Percentiles rank a stretch among this genome's conserved stretches.
phyloP scores from a whole-genome alignment of 1,284 basidiomycete genomes.

The Boletellus deceptivus region DNA sequence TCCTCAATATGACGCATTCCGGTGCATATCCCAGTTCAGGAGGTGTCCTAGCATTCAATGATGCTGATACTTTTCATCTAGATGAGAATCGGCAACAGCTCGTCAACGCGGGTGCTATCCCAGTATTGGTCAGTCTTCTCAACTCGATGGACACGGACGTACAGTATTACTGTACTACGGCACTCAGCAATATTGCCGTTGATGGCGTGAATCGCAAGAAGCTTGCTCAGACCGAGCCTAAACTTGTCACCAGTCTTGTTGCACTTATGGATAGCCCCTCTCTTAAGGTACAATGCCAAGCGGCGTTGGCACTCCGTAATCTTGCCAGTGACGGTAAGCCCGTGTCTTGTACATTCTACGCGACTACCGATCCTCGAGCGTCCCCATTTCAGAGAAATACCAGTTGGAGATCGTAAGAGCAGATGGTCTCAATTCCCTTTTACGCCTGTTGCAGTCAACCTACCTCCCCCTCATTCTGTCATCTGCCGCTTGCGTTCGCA shows the following conservation, averaged over 20 bases:
- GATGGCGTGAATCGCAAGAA: constrained; percentile 95
- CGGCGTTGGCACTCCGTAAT: constrained; percentile 94
- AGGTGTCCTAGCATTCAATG: neutral
- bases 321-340: constrained; percentile 88
- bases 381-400: constrained; percentile 79
- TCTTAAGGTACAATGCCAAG: constrained; percentile 98
- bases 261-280: constrained; percentile 97
- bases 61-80: constrained; percentile 10
- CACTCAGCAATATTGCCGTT: constrained; percentile 97
- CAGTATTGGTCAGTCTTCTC: constrained; percentile 92
- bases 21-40: constrained; percentile 48
- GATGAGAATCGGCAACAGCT: constrained; percentile 99
- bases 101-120: constrained; percentile 97
- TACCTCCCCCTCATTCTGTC: constrained; percentile 99
- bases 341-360: neutral
- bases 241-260: constrained; percentile 92
- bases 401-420: constrained; percentile 98
- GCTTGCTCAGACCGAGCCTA: constrained; percentile 92
- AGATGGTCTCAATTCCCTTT: constrained; percentile 88
- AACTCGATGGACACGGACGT: constrained; percentile 99
- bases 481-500: constrained; percentile 97
- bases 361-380: constrained; percentile 1
- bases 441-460: constrained; percentile 94
- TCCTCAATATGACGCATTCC: constrained; percentile 99
- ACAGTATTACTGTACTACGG: constrained; percentile 99